Percentiles rank a stretch among this genome's conserved stretches.
phyloP scores from a whole-genome alignment of 2,329 filamentous ascomycete species.

The Aspergillus candidus region DNA sequence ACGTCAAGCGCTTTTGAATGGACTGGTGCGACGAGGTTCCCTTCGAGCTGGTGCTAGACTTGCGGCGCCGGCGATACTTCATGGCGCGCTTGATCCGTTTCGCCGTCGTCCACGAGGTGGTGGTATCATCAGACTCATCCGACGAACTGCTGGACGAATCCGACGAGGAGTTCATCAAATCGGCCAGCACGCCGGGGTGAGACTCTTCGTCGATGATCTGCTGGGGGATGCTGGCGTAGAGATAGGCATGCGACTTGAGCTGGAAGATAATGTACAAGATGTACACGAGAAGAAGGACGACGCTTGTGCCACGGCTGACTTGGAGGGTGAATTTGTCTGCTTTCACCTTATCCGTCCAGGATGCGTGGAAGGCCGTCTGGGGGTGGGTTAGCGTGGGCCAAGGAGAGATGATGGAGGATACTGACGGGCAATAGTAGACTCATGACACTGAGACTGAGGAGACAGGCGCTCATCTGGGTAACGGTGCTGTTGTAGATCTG shows the following conservation, averaged over 20 bases:
- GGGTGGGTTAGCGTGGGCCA: neutral
- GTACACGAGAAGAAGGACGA: constrained; percentile 78
- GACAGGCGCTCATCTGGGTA: constrained; percentile 91
- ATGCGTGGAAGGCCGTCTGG: constrained; percentile 84
- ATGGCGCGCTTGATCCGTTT: constrained; percentile 72
- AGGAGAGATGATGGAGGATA: constrained; percentile 3
- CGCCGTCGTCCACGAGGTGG: constrained; percentile 64
- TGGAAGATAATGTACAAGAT: constrained; percentile 80
- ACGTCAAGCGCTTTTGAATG: constrained; percentile 18
- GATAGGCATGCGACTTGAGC: constrained; percentile 83
- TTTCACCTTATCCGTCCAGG: constrained; percentile 57
- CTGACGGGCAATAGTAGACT: constrained; percentile 75
- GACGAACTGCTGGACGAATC: constrained; percentile 47
- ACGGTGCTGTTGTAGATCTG: constrained; percentile 96
- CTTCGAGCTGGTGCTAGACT: constrained; percentile 67
- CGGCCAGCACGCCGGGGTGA: constrained; percentile 74
- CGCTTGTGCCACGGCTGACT: constrained; percentile 83
- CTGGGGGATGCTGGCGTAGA: constrained; percentile 89
- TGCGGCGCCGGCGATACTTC: constrained; percentile 63
- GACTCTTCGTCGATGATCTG: constrained; percentile 89
- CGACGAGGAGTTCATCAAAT: constrained; percentile 62
- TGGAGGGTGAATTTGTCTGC: constrained; percentile 70
- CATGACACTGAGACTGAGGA: constrained; percentile 83
- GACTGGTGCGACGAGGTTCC: constrained; percentile 30
- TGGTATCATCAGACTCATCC: constrained; percentile 61